Conservation (phyloP, 2,329 filamentous ascomycete species). For the Fusarium caatingaense region DNA sequence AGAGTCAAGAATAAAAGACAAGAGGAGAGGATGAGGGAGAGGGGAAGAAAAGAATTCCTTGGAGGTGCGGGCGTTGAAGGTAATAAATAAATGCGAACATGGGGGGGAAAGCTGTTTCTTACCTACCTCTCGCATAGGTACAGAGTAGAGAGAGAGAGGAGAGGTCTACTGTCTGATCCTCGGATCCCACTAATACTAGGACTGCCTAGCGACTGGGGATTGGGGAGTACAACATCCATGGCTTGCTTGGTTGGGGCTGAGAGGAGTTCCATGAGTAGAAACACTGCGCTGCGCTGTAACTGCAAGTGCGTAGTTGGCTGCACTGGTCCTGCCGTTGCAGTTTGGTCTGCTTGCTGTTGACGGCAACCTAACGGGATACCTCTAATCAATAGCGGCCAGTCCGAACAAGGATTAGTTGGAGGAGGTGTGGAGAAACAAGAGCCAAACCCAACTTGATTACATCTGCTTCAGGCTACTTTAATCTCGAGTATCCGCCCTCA, state of each 20-base stretch:
- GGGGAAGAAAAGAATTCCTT: neutral
- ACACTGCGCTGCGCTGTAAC: neutral
- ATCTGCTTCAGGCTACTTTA: conserved; percentile 34
- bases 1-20: conserved; percentile 10
- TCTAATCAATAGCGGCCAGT: conserved; percentile 20
- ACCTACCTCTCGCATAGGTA: neutral
- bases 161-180: neutral
- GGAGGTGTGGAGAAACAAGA: conserved; percentile 36
- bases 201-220: neutral
- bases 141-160: neutral
- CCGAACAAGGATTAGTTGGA: conserved; percentile 37
- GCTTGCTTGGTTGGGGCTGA: neutral
- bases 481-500: conserved; percentile 24
- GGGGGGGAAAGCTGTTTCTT: conserved; percentile 19
- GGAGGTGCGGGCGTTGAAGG: conserved; percentile 26
- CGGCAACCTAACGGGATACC: conserved; percentile 5
- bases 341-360: conserved; percentile 4
- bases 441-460: conserved; percentile 24
- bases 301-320: conserved; percentile 2
- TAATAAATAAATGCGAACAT: conserved; percentile 39
- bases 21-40: neutral
- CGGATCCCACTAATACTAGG: neutral
- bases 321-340: neutral
- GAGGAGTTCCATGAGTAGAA: neutral
- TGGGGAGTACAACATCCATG: conserved; percentile 14